Evolutionary conservation across 2,329 filamentous ascomycete genomes (phyloP).

Genomic region (Teratosphaeria pseudoeucalypti): DNA sequence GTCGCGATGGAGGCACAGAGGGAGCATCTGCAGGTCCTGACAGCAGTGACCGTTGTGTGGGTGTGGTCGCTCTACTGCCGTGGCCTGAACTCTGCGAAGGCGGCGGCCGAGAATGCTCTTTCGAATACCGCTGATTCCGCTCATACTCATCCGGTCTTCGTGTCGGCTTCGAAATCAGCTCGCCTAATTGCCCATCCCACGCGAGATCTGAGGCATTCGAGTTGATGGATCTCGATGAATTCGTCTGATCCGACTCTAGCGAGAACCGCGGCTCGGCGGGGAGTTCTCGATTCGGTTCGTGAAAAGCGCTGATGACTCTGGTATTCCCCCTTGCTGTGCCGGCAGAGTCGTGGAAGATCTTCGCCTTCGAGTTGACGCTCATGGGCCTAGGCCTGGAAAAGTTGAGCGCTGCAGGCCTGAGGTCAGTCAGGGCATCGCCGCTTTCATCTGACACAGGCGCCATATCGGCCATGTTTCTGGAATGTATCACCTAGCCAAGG

Average conservation of each 20-base stretch:
- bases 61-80: neutral
- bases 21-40: slow-evolving; percentile 1
- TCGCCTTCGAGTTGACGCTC: slow-evolving; percentile 4
- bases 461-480: neutral
- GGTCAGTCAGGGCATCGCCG: slow-evolving; percentile 1
- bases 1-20: neutral
- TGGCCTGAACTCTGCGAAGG: neutral
- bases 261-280: slow-evolving; percentile 12
- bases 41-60: neutral
- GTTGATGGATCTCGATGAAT: slow-evolving; percentile 2
- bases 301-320: slow-evolving; percentile 10
- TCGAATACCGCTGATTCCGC: slow-evolving; percentile 5
- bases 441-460: slow-evolving; percentile 1
- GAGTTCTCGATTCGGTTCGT: slow-evolving; percentile 4
- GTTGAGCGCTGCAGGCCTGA: slow-evolving; percentile 13
- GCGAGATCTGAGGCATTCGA: slow-evolving; percentile 10
- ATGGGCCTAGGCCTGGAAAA: slow-evolving; percentile 16
- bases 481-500: neutral
- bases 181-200: slow-evolving; percentile 11
- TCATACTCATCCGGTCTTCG: slow-evolving; percentile 6
- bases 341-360: slow-evolving; percentile 3
- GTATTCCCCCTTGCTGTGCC: slow-evolving; percentile 1
- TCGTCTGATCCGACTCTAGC: slow-evolving; percentile 3
- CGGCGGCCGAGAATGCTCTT: neutral
- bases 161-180: slow-evolving; percentile 5